A percentile compares a stretch with the other conserved stretches of the same genome.
Conservation (phyloP, 805 yeast genomes). For the Sugiyamaella chiloensis region DNA sequence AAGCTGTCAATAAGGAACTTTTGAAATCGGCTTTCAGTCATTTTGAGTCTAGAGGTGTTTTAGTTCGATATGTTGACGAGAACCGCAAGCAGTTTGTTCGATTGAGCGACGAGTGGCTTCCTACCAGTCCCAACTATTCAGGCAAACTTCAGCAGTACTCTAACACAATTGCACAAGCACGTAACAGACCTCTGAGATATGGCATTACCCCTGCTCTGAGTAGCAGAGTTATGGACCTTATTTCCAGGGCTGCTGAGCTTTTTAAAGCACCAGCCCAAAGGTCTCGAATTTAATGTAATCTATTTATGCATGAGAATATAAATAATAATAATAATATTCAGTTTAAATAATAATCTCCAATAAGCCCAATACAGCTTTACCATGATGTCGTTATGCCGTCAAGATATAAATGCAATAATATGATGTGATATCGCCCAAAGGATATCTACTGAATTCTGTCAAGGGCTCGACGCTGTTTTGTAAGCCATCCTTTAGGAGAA, state of each 20-base stretch:
- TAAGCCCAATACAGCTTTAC: too few species aligned
- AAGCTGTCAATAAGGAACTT: slow-evolving; percentile 41
- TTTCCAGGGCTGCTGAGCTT: neutral
- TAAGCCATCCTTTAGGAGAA: slow-evolving; percentile 30
- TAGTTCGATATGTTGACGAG: slow-evolving; percentile 24
- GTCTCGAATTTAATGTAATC: neutral
- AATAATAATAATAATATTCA: too few species aligned
- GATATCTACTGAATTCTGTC: slow-evolving; percentile 16
- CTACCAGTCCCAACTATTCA: slow-evolving; percentile 10
- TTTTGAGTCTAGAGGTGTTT: slow-evolving; percentile 34
- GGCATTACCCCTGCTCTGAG: slow-evolving; percentile 22
- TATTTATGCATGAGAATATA: neutral
- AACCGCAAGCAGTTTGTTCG: slow-evolving; percentile 22
- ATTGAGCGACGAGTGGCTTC: slow-evolving; percentile 28
- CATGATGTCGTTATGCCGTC: too few species aligned
- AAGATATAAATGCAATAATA: too few species aligned
- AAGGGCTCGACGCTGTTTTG: slow-evolving; percentile 27
- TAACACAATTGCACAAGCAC: slow-evolving; percentile 34
- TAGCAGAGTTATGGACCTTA: slow-evolving; percentile 21
- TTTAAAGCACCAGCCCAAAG: neutral
- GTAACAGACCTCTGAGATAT: slow-evolving; percentile 37
- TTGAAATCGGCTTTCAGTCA: slow-evolving; percentile 36
- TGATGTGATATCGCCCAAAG: too few species aligned
- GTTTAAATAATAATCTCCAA: too few species aligned
- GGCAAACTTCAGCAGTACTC: slow-evolving; percentile 34